Conservation (phyloP, 1,139 yeast genomes). For the Lipomyces yarrowii region DNA sequence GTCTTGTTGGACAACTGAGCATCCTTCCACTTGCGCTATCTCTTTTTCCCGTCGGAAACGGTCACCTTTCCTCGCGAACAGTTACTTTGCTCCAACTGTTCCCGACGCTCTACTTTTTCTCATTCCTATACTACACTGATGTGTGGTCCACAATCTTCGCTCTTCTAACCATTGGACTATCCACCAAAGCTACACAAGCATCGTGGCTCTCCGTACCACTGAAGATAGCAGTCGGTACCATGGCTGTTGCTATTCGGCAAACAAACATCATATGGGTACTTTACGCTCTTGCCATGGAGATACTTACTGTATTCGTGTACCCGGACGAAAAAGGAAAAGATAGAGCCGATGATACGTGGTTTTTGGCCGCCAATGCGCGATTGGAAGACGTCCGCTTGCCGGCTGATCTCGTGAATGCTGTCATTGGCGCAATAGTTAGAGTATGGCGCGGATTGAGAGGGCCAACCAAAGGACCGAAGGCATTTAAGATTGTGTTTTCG, state of each 20-base stretch:
- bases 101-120: constrained; percentile 75
- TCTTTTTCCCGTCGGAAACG: not conserved
- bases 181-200: constrained; percentile 12
- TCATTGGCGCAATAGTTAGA: constrained; percentile 3
- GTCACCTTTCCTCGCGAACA: not conserved
- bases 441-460: constrained; percentile 4
- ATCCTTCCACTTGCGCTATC: constrained; percentile 7
- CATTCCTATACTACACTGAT: constrained; percentile 85
- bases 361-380: constrained; percentile 8
- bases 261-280: constrained; percentile 89
- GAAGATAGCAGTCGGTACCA: constrained; percentile 13
- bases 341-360: constrained; percentile 8
- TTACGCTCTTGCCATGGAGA: constrained; percentile 55
- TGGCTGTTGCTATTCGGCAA: constrained; percentile 70
- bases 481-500: not conserved
- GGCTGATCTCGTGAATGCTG: constrained; percentile 11
- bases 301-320: constrained; percentile 55
- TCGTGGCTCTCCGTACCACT: constrained; percentile 1
- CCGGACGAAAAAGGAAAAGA: constrained; percentile 32
- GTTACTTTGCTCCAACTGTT: constrained; percentile 35
- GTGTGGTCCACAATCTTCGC: constrained; percentile 84
- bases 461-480: not conserved
- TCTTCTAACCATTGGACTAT: constrained; percentile 47
- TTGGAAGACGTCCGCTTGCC: constrained; percentile 6
- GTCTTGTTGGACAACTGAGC: constrained; percentile 5